Evolutionary conservation across 202 grass and related monocot species (phyloP).

Genomic region (Panicum hallii): DNA sequence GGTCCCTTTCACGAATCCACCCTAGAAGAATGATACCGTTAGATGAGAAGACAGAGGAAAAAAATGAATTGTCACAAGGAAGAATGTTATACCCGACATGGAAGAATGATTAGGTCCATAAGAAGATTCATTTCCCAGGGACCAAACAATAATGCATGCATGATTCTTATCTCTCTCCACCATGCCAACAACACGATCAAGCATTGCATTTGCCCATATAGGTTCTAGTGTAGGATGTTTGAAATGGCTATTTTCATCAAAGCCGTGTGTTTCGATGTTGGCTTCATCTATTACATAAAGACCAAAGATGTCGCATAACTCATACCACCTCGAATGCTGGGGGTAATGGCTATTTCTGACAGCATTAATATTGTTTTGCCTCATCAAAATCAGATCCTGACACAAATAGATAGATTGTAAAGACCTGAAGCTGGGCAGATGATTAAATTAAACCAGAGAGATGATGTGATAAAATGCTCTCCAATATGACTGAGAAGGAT

Average conservation of each 20-base stretch:
- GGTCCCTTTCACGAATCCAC: conserved; percentile 85
- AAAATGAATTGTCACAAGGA: conserved; percentile 5
- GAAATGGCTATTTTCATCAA: conserved; percentile 74
- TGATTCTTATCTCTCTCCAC: conserved; percentile 99
- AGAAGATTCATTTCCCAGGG: conserved; percentile 89
- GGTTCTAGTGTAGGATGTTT: conserved; percentile 90
- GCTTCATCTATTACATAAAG: conserved; percentile 96
- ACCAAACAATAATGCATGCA: conserved; percentile 93
- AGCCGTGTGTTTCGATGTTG: conserved; percentile 97
- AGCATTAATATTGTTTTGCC: conserved; percentile 97
- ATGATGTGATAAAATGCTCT: conserved; percentile 21
- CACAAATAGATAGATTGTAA: conserved; percentile 35
- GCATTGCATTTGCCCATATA: conserved; percentile 80
- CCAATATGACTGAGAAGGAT: conserved; percentile 29
- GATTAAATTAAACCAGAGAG: conserved; percentile 19
- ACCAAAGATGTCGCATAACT: conserved; percentile 92
- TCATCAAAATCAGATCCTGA: conserved; percentile 97
- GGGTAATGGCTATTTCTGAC: conserved; percentile 98
- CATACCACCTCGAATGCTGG: conserved; percentile 95
- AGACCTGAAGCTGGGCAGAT: conserved; percentile 23
- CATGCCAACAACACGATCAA: conserved; percentile 91
- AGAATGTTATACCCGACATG: conserved; percentile 72
- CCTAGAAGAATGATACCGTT: conserved; percentile 56
- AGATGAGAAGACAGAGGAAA: conserved; percentile 25
- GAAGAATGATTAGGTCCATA: conserved; percentile 95